A percentile compares a stretch with the other conserved stretches of the same genome.
Evolutionary conservation across 345 rosid species (phyloP).

Genomic region (Camelina laxa): DNA sequence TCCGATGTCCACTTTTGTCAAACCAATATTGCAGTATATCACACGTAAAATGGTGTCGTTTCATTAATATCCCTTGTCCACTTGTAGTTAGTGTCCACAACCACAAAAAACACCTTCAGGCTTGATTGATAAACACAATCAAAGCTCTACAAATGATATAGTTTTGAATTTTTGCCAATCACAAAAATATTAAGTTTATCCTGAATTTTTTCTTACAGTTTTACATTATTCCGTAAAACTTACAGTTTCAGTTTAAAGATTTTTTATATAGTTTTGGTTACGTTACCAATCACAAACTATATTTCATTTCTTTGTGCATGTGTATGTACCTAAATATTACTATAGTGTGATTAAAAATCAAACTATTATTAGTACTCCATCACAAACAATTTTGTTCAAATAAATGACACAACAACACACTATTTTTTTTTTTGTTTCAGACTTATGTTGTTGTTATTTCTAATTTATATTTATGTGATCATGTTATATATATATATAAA

Average conservation of each 20-base stretch:
- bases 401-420: background rate
- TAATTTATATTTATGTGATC: too few relatives aligned
- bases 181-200: too few relatives aligned
- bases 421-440: background rate
- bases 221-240: too few relatives aligned
- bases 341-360: background rate
- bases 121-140: too few relatives aligned
- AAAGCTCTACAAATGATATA: too few relatives aligned
- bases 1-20: slow-evolving; percentile 30
- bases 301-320: background rate
- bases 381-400: background rate
- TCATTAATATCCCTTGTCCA: background rate
- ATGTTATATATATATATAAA: background rate
- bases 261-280: too few relatives aligned
- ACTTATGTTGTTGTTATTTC: background rate
- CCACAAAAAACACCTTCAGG: slow-evolving; percentile 5
- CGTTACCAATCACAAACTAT: too few relatives aligned
- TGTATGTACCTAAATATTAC: background rate
- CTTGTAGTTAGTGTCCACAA: background rate
- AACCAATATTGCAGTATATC: too few relatives aligned
- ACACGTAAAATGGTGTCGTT: background rate
- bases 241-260: too few relatives aligned
- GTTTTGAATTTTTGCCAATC: too few relatives aligned
- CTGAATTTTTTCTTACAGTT: too few relatives aligned
- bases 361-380: background rate